A percentile compares a stretch with the other conserved stretches of the same genome.
These are phyloP conservation scores for Aspergillus ostianus DNA, from an alignment of 495 filamentous ascomycete genomes.

Conservation along the genomic window DNA sequence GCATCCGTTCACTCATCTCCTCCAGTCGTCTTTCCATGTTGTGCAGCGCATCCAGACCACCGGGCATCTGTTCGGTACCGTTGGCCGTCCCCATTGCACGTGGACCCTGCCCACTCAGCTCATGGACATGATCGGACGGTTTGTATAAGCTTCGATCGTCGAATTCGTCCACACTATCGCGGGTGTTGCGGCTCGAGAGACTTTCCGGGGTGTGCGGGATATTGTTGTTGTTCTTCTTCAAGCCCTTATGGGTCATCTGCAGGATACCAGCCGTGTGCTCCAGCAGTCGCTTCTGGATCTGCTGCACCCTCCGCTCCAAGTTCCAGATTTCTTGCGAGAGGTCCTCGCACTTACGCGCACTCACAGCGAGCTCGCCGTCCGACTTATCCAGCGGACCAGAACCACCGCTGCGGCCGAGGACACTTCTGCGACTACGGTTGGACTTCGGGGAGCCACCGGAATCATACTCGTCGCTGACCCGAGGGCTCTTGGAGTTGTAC, in stretches of 20 bases:
- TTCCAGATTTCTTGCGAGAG: slow-evolving; percentile 75
- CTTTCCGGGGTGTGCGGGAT: slow-evolving; percentile 69
- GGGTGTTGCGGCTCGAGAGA: slow-evolving; percentile 53
- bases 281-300: slow-evolving; percentile 69
- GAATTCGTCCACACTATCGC: slow-evolving; percentile 56
- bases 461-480: slow-evolving; percentile 34
- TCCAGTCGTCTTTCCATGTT: slow-evolving; percentile 69
- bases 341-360: slow-evolving; percentile 80
- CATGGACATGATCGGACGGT: slow-evolving; percentile 65
- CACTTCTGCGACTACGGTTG: slow-evolving; percentile 44
- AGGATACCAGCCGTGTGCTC: slow-evolving; percentile 90
- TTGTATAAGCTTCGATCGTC: slow-evolving; percentile 80
- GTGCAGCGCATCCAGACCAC: slow-evolving; percentile 40
- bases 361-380: slow-evolving; percentile 71
- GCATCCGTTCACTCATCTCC: slow-evolving; percentile 66
- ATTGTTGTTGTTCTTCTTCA: slow-evolving; percentile 45
- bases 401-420: slow-evolving; percentile 44
- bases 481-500: slow-evolving; percentile 55
- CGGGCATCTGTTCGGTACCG: slow-evolving; percentile 18
- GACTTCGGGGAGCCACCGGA: slow-evolving; percentile 27
- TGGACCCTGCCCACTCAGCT: slow-evolving; percentile 36
- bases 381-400: slow-evolving; percentile 47
- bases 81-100: slow-evolving; percentile 15
- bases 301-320: slow-evolving; percentile 69
- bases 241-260: slow-evolving; percentile 76